Evolutionary conservation across 768 basidiomycete species (phyloP).

Genomic region (Phaeotremella fagi): DNA sequence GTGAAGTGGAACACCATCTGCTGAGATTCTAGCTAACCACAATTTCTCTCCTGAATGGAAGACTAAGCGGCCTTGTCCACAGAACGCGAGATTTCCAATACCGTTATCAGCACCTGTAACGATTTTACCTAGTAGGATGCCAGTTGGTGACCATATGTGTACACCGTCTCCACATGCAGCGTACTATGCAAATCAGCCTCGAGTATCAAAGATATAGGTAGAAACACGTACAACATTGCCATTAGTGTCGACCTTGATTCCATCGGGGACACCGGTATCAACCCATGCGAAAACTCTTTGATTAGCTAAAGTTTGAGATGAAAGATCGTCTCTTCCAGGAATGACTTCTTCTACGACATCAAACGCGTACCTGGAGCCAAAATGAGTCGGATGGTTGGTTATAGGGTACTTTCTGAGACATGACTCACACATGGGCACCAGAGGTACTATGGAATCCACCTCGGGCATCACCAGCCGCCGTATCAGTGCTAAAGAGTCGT

Average conservation of each 20-base stretch:
- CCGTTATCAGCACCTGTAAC: background rate
- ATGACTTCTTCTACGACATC: constrained; percentile 57
- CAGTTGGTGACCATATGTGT: constrained; percentile 50
- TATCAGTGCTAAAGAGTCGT: background rate
- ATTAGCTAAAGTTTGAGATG: constrained; percentile 55
- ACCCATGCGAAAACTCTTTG: constrained; percentile 64
- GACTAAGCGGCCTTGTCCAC: background rate
- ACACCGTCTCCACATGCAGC: constrained; percentile 66
- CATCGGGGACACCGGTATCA: constrained; percentile 65
- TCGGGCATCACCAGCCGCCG: background rate
- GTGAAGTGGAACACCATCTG: background rate
- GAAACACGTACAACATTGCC: constrained; percentile 54
- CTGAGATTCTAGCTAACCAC: background rate
- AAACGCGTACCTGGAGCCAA: constrained; percentile 57
- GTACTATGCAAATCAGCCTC: constrained; percentile 44
- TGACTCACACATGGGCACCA: background rate
- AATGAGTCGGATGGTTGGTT: background rate
- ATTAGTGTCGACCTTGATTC: constrained; percentile 60
- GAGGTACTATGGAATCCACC: background rate
- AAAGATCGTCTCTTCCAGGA: background rate
- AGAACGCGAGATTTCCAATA: background rate
- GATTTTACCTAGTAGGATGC: background rate
- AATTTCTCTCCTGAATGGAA: background rate
- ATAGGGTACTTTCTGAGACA: background rate
- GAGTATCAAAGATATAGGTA: background rate